A percentile compares a stretch with the other conserved stretches of the same genome.
phyloP scores from a whole-genome alignment of 148 eudicot genomes.

The Silene conica region DNA sequence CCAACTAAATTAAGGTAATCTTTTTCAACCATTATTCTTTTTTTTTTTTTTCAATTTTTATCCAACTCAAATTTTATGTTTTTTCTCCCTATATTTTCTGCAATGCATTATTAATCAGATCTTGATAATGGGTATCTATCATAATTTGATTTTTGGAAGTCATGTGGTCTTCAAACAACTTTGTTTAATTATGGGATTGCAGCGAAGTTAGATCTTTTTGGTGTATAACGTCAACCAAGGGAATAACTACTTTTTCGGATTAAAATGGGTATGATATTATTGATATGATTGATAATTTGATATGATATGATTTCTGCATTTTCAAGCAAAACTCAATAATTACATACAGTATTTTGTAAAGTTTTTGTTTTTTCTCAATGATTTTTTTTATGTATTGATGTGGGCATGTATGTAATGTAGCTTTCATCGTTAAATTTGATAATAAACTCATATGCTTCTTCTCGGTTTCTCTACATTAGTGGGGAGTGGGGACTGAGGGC shows the following conservation, averaged over 20 bases:
- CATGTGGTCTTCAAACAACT: not conserved
- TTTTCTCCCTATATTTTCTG: not conserved
- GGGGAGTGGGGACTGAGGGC: conserved; percentile 19
- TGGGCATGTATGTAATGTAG: not conserved
- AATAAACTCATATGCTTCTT: conserved; percentile 1
- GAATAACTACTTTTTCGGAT: not conserved
- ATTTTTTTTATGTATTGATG: not conserved
- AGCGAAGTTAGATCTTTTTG: conserved; percentile 5
- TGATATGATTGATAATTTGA: too few relatives aligned
- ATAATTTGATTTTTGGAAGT: not conserved
- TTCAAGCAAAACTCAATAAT: too few relatives aligned
- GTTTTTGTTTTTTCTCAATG: too few relatives aligned
- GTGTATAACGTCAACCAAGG: not conserved
- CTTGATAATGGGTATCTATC: not conserved
- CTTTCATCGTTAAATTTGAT: conserved; percentile 3
- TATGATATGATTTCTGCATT: not conserved
- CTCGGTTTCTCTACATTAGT: not conserved
- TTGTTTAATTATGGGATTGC: conserved; percentile 16
- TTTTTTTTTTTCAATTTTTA: not conserved
- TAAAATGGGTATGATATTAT: not conserved
- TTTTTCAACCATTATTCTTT: not conserved
- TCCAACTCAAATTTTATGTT: not conserved
- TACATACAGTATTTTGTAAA: too few relatives aligned
- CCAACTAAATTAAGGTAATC: conserved; percentile 1
- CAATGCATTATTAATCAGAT: conserved; percentile 14